phyloP scores from a whole-genome alignment of 1,284 basidiomycete genomes.

The Irpex lacteus region DNA sequence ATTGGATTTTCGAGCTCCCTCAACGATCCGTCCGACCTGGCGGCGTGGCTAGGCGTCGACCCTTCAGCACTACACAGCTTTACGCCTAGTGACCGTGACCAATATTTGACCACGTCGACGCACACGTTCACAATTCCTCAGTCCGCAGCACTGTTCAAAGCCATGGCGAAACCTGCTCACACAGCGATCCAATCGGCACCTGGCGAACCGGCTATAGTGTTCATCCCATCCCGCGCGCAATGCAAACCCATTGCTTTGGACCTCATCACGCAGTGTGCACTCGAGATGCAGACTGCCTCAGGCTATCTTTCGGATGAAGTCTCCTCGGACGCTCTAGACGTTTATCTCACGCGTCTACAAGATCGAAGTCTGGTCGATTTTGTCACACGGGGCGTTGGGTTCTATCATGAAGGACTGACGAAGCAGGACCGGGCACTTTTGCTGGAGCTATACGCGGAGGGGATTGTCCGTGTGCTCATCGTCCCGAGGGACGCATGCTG shows the following conservation, averaged over 20 bases:
- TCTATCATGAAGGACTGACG: constrained; percentile 78
- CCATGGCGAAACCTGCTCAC: constrained; percentile 92
- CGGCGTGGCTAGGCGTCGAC: constrained; percentile 81
- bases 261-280: constrained; percentile 84
- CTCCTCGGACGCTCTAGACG: constrained; percentile 59
- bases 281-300: constrained; percentile 67
- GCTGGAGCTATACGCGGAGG: constrained; percentile 82
- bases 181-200: constrained; percentile 49
- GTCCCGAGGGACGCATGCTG: constrained; percentile 84
- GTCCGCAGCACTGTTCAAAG: constrained; percentile 85
- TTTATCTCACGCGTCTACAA: constrained; percentile 58
- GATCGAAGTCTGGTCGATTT: constrained; percentile 72
- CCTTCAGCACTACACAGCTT: constrained; percentile 73
- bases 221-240: constrained; percentile 86
- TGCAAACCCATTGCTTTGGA: constrained; percentile 79
- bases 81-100: constrained; percentile 80
- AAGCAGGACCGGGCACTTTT: constrained; percentile 74
- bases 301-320: constrained; percentile 67
- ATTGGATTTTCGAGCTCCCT: constrained; percentile 82
- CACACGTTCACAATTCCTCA: constrained; percentile 87
- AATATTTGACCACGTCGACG: constrained; percentile 67
- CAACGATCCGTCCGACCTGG: constrained; percentile 78
- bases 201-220: constrained; percentile 71
- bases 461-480: constrained; percentile 81
- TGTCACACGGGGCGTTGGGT: constrained; percentile 86